These are phyloP conservation scores for Ceratobasidium sp. DNA, from an alignment of 1,284 basidiomycete species.

Conservation along the genomic window DNA sequence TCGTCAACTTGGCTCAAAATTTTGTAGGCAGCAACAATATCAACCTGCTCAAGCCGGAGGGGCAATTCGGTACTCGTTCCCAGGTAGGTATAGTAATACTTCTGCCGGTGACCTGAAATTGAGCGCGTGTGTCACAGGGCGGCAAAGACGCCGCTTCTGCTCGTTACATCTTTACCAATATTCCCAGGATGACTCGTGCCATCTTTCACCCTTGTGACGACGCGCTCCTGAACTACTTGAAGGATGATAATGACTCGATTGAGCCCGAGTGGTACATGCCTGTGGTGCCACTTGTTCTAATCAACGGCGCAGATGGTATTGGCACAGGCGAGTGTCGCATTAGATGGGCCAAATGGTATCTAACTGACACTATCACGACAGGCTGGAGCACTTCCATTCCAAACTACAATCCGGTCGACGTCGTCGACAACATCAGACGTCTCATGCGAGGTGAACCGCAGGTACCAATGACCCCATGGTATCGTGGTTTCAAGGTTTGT, in stretches of 20 bases:
- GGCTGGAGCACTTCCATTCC: slow-evolving; percentile 97
- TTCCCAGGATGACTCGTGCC: slow-evolving; percentile 77
- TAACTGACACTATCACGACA: slow-evolving; percentile 50
- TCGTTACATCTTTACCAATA: slow-evolving; percentile 94
- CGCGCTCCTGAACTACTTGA: slow-evolving; percentile 79
- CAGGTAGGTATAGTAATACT: slow-evolving; percentile 46
- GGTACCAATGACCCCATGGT: slow-evolving; percentile 93
- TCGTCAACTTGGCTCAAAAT: slow-evolving; percentile 92
- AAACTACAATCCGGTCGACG: slow-evolving; percentile 90
- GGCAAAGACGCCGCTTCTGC: slow-evolving; percentile 96
- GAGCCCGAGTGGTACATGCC: slow-evolving; percentile 98
- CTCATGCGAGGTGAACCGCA: slow-evolving; percentile 88
- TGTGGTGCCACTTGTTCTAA: slow-evolving; percentile 83
- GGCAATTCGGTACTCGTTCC: slow-evolving; percentile 93
- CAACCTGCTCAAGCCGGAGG: slow-evolving; percentile 87
- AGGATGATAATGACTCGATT: slow-evolving; percentile 86
- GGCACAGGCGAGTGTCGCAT: slow-evolving; percentile 75
- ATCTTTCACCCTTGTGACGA: slow-evolving; percentile 89
- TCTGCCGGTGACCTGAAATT: not conserved
- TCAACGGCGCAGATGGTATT: slow-evolving; percentile 98
- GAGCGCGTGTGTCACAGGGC: slow-evolving; percentile 59
- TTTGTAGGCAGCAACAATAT: slow-evolving; percentile 97
- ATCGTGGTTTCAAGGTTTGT: slow-evolving; percentile 79
- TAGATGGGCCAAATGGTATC: not conserved
- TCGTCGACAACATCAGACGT: slow-evolving; percentile 86